These are phyloP conservation scores for Guillardia theta DNA, from an alignment of 78 protist species.

Conservation along the genomic window DNA sequence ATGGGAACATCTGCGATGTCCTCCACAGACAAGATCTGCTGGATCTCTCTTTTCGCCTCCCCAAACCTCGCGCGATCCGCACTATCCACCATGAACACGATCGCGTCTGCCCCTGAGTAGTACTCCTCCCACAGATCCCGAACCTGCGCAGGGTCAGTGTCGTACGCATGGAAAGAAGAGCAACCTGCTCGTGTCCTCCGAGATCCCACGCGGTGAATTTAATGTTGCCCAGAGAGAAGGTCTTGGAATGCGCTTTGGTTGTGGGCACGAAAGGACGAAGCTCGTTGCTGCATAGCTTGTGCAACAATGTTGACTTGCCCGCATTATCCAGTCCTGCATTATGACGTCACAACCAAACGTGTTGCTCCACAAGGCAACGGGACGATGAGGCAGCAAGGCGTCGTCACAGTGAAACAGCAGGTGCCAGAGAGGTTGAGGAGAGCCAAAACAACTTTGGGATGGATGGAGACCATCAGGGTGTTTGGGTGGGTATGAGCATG, in stretches of 20 bases:
- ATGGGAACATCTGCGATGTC: slow-evolving; percentile 88
- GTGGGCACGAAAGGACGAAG: slow-evolving; percentile 83
- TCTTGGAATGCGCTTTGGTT: slow-evolving; percentile 90
- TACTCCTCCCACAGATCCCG: slow-evolving; percentile 80
- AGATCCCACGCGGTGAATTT: slow-evolving; percentile 90
- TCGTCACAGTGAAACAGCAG: too few species aligned
- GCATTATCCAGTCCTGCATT: slow-evolving; percentile 97
- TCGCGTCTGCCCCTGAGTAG: slow-evolving; percentile 87
- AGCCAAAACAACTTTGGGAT: too few species aligned
- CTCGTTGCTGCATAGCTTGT: slow-evolving; percentile 88
- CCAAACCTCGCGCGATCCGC: slow-evolving; percentile 50
- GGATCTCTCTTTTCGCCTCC: slow-evolving; percentile 88
- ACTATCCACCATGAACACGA: slow-evolving; percentile 95
- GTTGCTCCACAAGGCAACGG: too few species aligned
- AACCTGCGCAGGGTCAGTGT: slow-evolving; percentile 1
- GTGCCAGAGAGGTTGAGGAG: too few species aligned
- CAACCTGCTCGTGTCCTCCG: slow-evolving; percentile 92
- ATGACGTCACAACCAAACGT: not conserved
- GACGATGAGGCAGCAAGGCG: too few species aligned
- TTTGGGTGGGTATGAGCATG: too few species aligned
- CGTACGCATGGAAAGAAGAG: not conserved
- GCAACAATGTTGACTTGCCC: slow-evolving; percentile 99
- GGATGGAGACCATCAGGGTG: too few species aligned
- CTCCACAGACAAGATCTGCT: slow-evolving; percentile 74
- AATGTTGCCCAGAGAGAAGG: slow-evolving; percentile 86